phyloP scores from a whole-genome alignment of 352 stramenopile genomes.

The Phytophthora lateralis region DNA sequence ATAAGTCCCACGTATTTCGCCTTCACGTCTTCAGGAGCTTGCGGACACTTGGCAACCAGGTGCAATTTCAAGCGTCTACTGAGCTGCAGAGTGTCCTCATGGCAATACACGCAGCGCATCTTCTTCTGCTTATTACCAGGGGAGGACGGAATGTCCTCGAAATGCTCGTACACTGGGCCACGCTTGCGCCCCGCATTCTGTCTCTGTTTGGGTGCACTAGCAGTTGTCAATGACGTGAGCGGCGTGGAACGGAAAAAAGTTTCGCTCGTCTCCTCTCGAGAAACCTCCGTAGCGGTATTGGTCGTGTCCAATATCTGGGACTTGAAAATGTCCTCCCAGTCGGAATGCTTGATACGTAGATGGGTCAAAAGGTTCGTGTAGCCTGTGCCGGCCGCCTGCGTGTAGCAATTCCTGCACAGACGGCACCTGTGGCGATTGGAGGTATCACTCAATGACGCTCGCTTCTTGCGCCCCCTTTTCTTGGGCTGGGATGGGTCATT shows the following conservation, averaged over 20 bases:
- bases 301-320: conserved; percentile 9
- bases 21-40: conserved; percentile 27
- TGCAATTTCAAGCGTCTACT: conserved; percentile 43
- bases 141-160: conserved; percentile 27
- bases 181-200: conserved; percentile 34
- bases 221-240: conserved; percentile 14
- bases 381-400: conserved; percentile 36
- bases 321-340: conserved; percentile 35
- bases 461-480: conserved; percentile 32
- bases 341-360: conserved; percentile 42
- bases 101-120: conserved; percentile 42
- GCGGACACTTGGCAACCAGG: conserved; percentile 21
- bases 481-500: conserved; percentile 4
- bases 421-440: conserved; percentile 41
- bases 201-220: conserved; percentile 15
- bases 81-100: conserved; percentile 28
- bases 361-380: conserved; percentile 52
- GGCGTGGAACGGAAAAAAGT: not conserved
- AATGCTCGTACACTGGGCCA: conserved; percentile 43
- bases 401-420: conserved; percentile 40
- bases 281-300: not conserved
- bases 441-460: conserved; percentile 13
- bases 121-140: conserved; percentile 25
- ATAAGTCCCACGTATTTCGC: conserved; percentile 8
- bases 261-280: not conserved